These are phyloP conservation scores for Exutisphaerella laricina DNA, from an alignment of 2,329 filamentous ascomycete species.

Conservation along the genomic window DNA sequence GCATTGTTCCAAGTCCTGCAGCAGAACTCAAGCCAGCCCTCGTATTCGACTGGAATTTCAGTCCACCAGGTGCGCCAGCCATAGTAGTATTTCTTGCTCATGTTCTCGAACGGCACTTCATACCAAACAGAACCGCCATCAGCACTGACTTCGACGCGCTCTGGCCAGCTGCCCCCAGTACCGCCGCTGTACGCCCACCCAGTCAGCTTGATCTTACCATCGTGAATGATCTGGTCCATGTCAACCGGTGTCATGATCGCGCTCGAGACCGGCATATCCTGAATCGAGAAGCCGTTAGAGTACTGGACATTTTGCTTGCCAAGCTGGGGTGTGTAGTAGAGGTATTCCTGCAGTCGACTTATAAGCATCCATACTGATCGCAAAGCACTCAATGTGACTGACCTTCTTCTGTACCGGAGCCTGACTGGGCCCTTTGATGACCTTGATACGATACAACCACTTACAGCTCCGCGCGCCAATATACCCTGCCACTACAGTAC, in stretches of 20 bases:
- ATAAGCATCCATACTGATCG: no score
- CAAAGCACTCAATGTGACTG: no score
- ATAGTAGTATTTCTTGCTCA: constrained; percentile 58
- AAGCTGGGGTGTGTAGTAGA: constrained; percentile 63
- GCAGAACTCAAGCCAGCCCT: constrained; percentile 44
- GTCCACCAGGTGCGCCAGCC: constrained; percentile 61
- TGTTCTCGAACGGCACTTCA: constrained; percentile 53
- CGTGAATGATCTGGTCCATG: constrained; percentile 57
- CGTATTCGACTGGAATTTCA: constrained; percentile 53
- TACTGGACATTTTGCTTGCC: constrained; percentile 60
- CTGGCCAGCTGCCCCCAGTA: constrained; percentile 42
- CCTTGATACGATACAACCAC: constrained; percentile 60
- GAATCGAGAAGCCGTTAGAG: constrained; percentile 54
- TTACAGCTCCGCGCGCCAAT: constrained; percentile 65
- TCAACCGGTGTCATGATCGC: constrained; percentile 61
- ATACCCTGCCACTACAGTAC: constrained; percentile 47
- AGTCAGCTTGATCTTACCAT: constrained; percentile 52
- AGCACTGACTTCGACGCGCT: constrained; percentile 57
- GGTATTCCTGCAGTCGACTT: constrained; percentile 48
- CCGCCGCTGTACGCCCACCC: constrained; percentile 42
- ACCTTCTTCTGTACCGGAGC: constrained; percentile 57
- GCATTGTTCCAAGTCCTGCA: constrained; percentile 43
- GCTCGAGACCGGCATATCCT: constrained; percentile 65
- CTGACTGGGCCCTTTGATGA: constrained; percentile 50
- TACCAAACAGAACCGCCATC: constrained; percentile 64